These are phyloP conservation scores for Glaciozyma antarctica DNA, from an alignment of 768 basidiomycete genomes.

Conservation along the genomic window DNA sequence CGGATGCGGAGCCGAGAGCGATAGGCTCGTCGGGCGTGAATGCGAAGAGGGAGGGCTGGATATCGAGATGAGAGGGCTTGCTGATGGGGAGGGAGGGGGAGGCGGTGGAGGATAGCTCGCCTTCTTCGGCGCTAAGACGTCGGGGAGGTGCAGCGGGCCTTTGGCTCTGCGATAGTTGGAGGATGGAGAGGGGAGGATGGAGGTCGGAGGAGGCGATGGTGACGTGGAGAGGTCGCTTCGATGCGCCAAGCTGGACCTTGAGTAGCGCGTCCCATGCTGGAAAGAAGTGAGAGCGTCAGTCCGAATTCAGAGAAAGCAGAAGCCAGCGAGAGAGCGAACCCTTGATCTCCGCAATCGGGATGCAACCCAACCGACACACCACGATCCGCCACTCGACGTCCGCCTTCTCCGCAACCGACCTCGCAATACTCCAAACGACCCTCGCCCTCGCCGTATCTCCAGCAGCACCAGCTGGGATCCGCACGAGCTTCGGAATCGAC, in stretches of 20 bases:
- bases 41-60: conserved; percentile 10
- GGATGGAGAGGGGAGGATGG: conserved; percentile 9
- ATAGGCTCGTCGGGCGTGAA: conserved; percentile 27
- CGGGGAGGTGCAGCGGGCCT: not conserved
- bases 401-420: conserved; percentile 5
- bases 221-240: conserved; percentile 14
- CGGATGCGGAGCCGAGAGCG: conserved; percentile 1
- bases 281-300: not conserved
- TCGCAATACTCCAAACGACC: conserved; percentile 11
- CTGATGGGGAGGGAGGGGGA: not conserved
- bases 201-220: conserved; percentile 16
- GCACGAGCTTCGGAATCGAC: conserved; percentile 12
- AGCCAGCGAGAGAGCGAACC: conserved; percentile 2
- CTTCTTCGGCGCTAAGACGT: conserved; percentile 12
- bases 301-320: rapidly evolving
- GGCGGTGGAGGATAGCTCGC: not conserved
- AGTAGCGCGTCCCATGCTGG: conserved; percentile 26
- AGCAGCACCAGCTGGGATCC: not conserved
- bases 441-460: conserved; percentile 16
- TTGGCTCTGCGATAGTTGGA: not conserved
- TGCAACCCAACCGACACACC: conserved; percentile 17
- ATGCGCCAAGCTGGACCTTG: conserved; percentile 6
- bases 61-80: conserved; percentile 16
- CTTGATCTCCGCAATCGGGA: conserved; percentile 10
- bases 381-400: conserved; percentile 30